Evolutionary conservation across 2,329 filamentous ascomycete species (phyloP), one percentile per base, ranked within the genome.

Genomic region (Tympanopsis confertula): DNA sequence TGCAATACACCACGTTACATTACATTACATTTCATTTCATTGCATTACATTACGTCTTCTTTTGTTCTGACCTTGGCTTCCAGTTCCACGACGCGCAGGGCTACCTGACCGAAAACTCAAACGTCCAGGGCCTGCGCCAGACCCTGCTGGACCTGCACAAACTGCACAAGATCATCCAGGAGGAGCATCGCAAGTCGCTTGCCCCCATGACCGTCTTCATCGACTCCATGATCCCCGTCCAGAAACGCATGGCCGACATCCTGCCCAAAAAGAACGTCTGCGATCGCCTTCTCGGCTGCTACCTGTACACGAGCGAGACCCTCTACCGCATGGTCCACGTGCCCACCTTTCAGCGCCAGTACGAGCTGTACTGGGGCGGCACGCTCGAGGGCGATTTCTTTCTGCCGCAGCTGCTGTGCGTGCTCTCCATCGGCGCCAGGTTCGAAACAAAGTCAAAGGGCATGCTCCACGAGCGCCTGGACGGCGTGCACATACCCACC

Each of bases 241-340:
- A 65, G 40, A 71, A 71, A 49, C 67, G 71, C 35, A 75, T 75
- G 71, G 62, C 60, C 20, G 69, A 74, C 40, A 70, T 74, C 13
- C 47, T 74, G 14, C 71, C 71, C 1, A 64, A 61, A 20, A 68
- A 62, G 47, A 41, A 54, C 1, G 62, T 69, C 5, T 75, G 71
- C 51, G 69, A 73, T 45, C 59, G 63, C 13, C 58, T 74, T 3
- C 45, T 74, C 3, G 52, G 61, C 5, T 54, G 63, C 2, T 74
- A 74, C 44, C 56, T 73, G 38, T 59, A 59, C 26, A 63, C 64
- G 2, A 66, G 65, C 7, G 71, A 74, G 45, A 66, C 63, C 3
- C 59, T 73, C 7, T 74, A 71, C 42, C 64, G 70, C 20, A 62
- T 72, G 20, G 51, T 74, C 3, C 70, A 75, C 45, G 50, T 69